phyloP scores from a whole-genome alignment of 768 basidiomycete species.

The Pleurotus cornucopiae region DNA sequence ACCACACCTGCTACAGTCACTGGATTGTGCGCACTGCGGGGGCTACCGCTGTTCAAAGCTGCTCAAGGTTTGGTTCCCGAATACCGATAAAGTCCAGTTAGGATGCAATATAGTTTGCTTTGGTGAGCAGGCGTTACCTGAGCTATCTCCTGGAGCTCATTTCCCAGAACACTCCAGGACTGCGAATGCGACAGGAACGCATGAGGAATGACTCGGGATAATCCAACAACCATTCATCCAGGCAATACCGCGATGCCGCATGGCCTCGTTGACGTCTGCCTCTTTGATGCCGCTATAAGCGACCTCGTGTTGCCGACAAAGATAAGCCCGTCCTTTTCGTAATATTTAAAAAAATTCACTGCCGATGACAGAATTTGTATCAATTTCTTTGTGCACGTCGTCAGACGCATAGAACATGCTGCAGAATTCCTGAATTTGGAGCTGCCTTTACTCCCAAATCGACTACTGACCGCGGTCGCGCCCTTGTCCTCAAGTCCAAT shows the following conservation, averaged over 20 bases:
- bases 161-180: neutral
- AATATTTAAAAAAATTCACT: neutral
- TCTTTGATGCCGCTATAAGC: conserved; percentile 1
- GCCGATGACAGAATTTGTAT: neutral
- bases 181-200: neutral
- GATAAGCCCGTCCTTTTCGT: conserved; percentile 9
- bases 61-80: no score
- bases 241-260: neutral
- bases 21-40: no score
- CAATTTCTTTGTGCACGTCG: neutral
- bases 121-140: no score
- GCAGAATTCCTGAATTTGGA: no score
- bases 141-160: neutral
- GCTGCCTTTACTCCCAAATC: no score
- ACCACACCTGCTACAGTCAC: no score
- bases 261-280: neutral
- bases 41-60: no score
- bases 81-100: neutral
- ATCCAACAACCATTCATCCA: neutral
- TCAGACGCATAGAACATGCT: neutral
- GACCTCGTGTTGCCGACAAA: conserved; percentile 8
- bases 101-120: no score
- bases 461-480: no score
- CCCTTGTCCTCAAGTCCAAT: no score
- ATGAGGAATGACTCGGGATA: conserved; percentile 5